Evolutionary conservation across 23 red algal species (phyloP), one percentile per base, ranked within the genome.

Genomic region (Gracilaria vermiculophylla): DNA sequence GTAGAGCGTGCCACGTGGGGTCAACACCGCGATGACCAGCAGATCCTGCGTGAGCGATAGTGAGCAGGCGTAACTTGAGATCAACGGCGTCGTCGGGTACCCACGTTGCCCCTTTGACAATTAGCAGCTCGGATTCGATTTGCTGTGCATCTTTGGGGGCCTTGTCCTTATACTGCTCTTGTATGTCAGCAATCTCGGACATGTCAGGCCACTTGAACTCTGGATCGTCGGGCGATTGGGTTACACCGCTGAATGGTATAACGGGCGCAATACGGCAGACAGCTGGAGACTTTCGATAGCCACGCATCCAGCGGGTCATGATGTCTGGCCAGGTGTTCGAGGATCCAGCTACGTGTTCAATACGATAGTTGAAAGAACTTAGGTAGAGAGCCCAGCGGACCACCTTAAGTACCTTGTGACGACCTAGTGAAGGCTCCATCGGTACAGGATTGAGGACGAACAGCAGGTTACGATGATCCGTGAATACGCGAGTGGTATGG

Each of bases 331-430:
- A 88, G 5, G 44, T 62, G 24, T 88, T 88, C 10, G 0, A 3
- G 24, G 52, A 1, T 13, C 65, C 66, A 5, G 83, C 35, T 8
- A 88, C 53, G 0, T 88, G 64, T 40, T 88, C 65, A 0, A 77
- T 76, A 24, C 65, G 55, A 62, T 88, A 77, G 0, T 14, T 75
- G 53, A 88, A 88, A 4, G 1, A 40, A 34, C 83, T 76, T 5
- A 77, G 66, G 35, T 33, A 76, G 27, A 88, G 1, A 17, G 56
- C 83, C 69, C 67, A 88, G 1, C 69, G 69, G 9, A 76, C 2
- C 10, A 88, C 25, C 42, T 88, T 88, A 11, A 58, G 48, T 2
- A 57, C 83, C 48, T 75, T 77, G 40, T 88, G 66, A 21, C 83
- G 65, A 0, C 66, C 65, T 0, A 88, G 49, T 12, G 66, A 75